phyloP scores from a whole-genome alignment of 2,329 filamentous ascomycete species.

The Sporothrix brunneoviolacea region DNA sequence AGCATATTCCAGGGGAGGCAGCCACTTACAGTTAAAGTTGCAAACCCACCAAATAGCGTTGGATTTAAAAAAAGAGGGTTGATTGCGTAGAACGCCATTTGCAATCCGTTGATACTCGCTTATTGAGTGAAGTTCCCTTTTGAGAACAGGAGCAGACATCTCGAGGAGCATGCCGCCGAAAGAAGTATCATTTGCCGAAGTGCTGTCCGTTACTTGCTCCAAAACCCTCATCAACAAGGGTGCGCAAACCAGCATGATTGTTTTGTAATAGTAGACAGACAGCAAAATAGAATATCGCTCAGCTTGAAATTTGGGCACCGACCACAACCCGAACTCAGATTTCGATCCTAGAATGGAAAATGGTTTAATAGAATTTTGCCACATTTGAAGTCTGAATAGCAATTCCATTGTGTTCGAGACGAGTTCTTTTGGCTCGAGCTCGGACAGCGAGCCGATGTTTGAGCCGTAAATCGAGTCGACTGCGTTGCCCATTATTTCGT shows the following conservation, averaged over 20 bases:
- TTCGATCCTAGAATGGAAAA: constrained; percentile 7
- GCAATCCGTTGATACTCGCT: constrained; percentile 20
- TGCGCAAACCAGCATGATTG: constrained; percentile 12
- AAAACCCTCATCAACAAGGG: constrained; percentile 14
- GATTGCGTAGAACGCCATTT: constrained; percentile 16
- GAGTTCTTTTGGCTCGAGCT: neutral
- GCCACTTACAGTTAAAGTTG: constrained; percentile 27
- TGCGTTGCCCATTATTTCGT: constrained; percentile 10
- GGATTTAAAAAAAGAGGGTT: constrained; percentile 20
- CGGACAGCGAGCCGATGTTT: constrained; percentile 14
- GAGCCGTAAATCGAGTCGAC: constrained; percentile 14
- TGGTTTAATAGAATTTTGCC: constrained; percentile 8
- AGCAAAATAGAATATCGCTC: constrained; percentile 14
- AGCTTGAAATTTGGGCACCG: constrained; percentile 5
- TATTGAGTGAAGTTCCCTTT: constrained; percentile 19
- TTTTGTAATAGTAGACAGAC: constrained; percentile 18
- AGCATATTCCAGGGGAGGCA: too few species aligned
- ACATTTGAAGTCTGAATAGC: constrained; percentile 12
- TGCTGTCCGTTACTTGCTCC: constrained; percentile 9
- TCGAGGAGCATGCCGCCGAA: constrained; percentile 10
- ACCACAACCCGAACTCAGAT: constrained; percentile 3
- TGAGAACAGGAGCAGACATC: constrained; percentile 18
- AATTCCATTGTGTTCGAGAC: constrained; percentile 14
- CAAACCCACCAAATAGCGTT: constrained; percentile 28
- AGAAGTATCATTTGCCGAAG: too few species aligned